Percentiles rank a stretch among this genome's conserved stretches.
Evolutionary conservation across 169 alveolate species (phyloP).

Genomic region (Babesia bigemina): DNA sequence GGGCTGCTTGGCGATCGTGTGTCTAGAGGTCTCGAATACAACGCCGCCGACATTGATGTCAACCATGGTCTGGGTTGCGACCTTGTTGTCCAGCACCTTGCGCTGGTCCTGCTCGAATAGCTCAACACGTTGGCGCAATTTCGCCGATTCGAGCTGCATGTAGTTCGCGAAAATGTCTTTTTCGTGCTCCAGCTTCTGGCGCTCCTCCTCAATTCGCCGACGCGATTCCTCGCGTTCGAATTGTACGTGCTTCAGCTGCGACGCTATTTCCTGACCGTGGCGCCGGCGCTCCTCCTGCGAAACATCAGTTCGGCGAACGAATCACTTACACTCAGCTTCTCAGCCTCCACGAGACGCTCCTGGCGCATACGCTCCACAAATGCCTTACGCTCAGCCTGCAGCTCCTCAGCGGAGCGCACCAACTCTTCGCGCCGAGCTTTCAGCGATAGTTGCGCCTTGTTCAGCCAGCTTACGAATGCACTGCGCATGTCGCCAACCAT

Average conservation of each 20-base stretch:
- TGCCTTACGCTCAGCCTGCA: conserved; percentile 71
- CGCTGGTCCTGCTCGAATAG: conserved; percentile 79
- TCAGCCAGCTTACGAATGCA: conserved; percentile 84
- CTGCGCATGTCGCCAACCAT: conserved; percentile 87
- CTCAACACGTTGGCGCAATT: conserved; percentile 70
- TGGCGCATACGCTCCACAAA: conserved; percentile 56
- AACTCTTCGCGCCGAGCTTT: conserved; percentile 68
- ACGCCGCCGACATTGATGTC: conserved; percentile 88
- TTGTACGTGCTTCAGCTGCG: conserved; percentile 81
- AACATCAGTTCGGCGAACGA: conserved; percentile 27
- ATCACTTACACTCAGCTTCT: conserved; percentile 48
- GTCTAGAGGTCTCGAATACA: conserved; percentile 84
- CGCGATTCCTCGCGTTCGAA: conserved; percentile 85
- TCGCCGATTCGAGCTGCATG: conserved; percentile 77
- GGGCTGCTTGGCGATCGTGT: conserved; percentile 80
- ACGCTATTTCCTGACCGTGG: conserved; percentile 77
- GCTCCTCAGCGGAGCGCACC: conserved; percentile 65
- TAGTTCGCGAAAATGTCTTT: conserved; percentile 75
- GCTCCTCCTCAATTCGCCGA: conserved; percentile 79
- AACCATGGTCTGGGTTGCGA: conserved; percentile 86
- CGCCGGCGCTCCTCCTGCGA: conserved; percentile 79
- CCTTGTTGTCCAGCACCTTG: conserved; percentile 75
- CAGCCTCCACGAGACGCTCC: conserved; percentile 59
- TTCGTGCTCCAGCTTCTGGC: conserved; percentile 78
- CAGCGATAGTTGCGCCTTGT: conserved; percentile 78